Percentiles rank a stretch among this genome's conserved stretches.
Evolutionary conservation across 805 yeast species (phyloP).

Genomic region (Pichia heedii): DNA sequence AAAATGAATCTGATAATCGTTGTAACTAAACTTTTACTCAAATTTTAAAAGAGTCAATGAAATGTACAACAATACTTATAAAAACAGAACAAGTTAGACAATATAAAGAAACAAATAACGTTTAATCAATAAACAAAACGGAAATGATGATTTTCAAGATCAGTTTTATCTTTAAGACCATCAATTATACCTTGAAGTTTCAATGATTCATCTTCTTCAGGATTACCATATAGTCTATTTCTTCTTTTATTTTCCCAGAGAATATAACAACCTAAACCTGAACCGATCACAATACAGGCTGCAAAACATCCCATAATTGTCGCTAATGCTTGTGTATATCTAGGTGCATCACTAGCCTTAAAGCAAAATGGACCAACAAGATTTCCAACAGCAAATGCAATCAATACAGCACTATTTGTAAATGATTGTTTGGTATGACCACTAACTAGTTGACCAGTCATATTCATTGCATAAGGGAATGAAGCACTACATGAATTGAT

Average conservation of each 20-base stretch:
- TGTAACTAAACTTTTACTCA: no score
- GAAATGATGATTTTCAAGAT: slow-evolving; percentile 22
- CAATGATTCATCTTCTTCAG: slow-evolving; percentile 20
- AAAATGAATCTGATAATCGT: no score
- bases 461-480: slow-evolving; percentile 21
- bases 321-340: slow-evolving; percentile 31
- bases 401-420: slow-evolving; percentile 37
- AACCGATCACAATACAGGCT: slow-evolving; percentile 26
- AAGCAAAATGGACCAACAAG: slow-evolving; percentile 47
- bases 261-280: slow-evolving; percentile 23
- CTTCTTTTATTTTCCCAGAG: slow-evolving; percentile 33
- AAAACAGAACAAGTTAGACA: no score
- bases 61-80: no score
- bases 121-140: slow-evolving; percentile 5
- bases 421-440: slow-evolving; percentile 44
- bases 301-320: slow-evolving; percentile 32
- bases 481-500: slow-evolving; percentile 28
- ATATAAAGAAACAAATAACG: no score
- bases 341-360: slow-evolving; percentile 37
- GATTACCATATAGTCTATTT: slow-evolving; percentile 25
- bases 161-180: slow-evolving; percentile 27
- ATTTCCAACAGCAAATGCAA: slow-evolving; percentile 38
- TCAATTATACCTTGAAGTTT: slow-evolving; percentile 23
- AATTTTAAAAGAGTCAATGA: no score
- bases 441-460: slow-evolving; percentile 31